Base-by-base conservation (phyloP, 257 asterid genomes). In the Salvia hispanica region DNA sequence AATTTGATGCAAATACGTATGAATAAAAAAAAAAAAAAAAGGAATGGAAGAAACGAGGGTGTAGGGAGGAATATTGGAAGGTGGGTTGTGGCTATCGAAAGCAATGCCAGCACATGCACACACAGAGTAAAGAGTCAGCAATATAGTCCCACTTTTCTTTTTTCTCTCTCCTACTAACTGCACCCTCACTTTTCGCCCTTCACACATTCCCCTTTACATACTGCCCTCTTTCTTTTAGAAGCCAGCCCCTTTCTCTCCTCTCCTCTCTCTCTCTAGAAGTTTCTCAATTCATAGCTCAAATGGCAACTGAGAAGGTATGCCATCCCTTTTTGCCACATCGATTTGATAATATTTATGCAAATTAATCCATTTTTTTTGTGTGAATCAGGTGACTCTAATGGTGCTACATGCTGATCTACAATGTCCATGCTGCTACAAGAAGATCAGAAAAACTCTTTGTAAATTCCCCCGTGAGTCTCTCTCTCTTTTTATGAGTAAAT, bases 351-450 rank as follows among this genome's bases (percentile, higher is more conserved):
- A 28, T 9, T 13, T 34, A 31, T 57, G 28, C 18, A 42, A 8
- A 16, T 11, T 5, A 14, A 54, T 10, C 9, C 6, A 4, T 5
- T 45, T 63, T 58, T 1, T 25, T 25, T 25, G 31, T 25, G 31
- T 25, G 31, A 25, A 25, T 37, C 69, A 88, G 97, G 87, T 77
- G 16, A 85, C 96, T 3, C 28, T 42, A 7, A 92, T 92, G 98
- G 69, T 78, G 44, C 89, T 92, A 7, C 78, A 79, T 81, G 96
- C 76, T 66, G 96, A 92, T 83, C 96, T 92, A 21, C 94, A 92
- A 44, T 92, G 98, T 43, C 74, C 90, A 5, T 45, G 86, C 79
- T 92, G 96, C 91, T 92, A 75, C 91, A 92, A 84, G 86, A 89
- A 92, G 80, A 61, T 85, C 84, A 89, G 86, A 82, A 89, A 83